phyloP scores from a whole-genome alignment of 768 basidiomycete genomes.

The Amyloporia xantha region DNA sequence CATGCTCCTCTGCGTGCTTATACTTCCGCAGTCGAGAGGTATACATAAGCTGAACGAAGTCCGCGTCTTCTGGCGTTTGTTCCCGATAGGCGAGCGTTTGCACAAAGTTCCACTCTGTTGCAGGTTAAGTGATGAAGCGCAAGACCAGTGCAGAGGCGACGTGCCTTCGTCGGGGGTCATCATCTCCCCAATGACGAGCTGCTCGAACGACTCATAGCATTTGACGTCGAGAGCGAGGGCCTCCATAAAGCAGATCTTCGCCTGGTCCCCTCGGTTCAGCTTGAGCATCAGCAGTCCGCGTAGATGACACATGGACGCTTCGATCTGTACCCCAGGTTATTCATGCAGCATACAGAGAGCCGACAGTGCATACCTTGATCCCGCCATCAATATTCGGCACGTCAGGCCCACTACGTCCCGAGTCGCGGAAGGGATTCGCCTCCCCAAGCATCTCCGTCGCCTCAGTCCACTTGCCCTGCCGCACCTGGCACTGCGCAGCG shows the following conservation, averaged over 20 bases:
- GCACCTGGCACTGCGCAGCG: constrained; percentile 89
- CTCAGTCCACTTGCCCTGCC: constrained; percentile 88
- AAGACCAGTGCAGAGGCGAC: background rate
- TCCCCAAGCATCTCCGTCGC: constrained; percentile 92
- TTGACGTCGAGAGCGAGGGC: constrained; percentile 92
- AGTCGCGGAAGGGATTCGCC: constrained; percentile 78
- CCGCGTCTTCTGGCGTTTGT: constrained; percentile 83
- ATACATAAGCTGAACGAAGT: constrained; percentile 91
- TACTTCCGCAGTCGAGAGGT: constrained; percentile 88
- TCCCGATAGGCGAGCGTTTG: constrained; percentile 74
- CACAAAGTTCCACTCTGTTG: constrained; percentile 92
- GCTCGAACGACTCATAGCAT: constrained; percentile 93
- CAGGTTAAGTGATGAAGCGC: constrained; percentile 6
- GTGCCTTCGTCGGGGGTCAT: constrained; percentile 92
- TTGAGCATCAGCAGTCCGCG: constrained; percentile 93
- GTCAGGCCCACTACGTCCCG: constrained; percentile 60
- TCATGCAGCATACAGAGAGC: too few relatives aligned
- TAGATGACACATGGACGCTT: constrained; percentile 95
- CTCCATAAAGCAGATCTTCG: constrained; percentile 94
- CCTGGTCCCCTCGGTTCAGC: constrained; percentile 82
- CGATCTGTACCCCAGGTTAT: constrained; percentile 49
- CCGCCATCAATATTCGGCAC: constrained; percentile 85
- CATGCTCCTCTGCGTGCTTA: constrained; percentile 78
- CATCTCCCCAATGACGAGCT: constrained; percentile 89
- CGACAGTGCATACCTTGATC: constrained; percentile 62